Evolutionary conservation across 2,329 filamentous ascomycete genomes (phyloP).

Genomic region (Paecilomyces variotii): DNA sequence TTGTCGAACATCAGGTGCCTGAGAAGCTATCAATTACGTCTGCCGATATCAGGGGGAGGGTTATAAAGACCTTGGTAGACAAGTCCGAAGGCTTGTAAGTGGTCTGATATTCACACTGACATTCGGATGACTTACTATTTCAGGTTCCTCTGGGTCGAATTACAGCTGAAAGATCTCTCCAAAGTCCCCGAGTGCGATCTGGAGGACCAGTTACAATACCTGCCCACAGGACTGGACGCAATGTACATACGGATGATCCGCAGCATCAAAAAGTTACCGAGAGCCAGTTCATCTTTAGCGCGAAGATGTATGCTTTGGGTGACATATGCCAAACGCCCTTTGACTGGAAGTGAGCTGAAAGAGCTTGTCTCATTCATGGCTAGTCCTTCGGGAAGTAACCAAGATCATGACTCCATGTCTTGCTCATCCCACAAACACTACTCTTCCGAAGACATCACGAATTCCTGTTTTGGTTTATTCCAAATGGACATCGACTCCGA

Average conservation of each 20-base stretch:
- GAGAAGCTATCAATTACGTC: constrained; percentile 1
- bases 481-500: not conserved
- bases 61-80: constrained; percentile 2
- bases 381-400: not conserved
- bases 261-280: constrained; percentile 2
- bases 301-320: constrained; percentile 5
- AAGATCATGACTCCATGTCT: not conserved
- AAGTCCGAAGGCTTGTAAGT: constrained; percentile 5
- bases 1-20: constrained; percentile 2
- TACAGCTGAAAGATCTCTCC: constrained; percentile 5
- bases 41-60: not conserved
- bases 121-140: not conserved
- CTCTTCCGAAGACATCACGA: not conserved
- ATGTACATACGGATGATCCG: constrained; percentile 4
- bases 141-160: constrained; percentile 6
- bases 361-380: not conserved
- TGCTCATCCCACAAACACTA: not conserved
- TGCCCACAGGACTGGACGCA: constrained; percentile 2
- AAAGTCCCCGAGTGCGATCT: not conserved
- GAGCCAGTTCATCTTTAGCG: constrained; percentile 1
- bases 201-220: not conserved
- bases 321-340: not conserved
- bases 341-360: not conserved
- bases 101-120: not conserved
- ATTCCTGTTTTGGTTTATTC: constrained; percentile 3